These are phyloP conservation scores for Cochlearia excelsa DNA, from an alignment of 345 rosid species.

Conservation along the genomic window DNA sequence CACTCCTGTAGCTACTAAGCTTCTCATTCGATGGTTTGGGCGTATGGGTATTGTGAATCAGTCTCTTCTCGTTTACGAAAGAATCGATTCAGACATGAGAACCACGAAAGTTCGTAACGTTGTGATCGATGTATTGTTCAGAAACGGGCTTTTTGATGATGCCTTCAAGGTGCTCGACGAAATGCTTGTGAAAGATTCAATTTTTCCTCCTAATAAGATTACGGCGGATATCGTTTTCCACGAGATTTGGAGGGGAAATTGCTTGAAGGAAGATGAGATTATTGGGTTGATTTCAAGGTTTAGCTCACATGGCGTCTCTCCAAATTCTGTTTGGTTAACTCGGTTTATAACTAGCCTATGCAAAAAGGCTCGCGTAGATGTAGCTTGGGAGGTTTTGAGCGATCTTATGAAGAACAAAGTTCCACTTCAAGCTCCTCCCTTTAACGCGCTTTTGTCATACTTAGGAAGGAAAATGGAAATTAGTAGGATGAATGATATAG, in stretches of 20 bases:
- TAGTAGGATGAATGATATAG: constrained; percentile 51
- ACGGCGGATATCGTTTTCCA: constrained; percentile 51
- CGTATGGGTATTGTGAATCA: constrained; percentile 47
- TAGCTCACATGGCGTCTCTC: constrained; percentile 48
- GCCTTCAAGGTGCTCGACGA: constrained; percentile 82
- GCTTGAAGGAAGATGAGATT: constrained; percentile 41
- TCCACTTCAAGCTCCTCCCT: constrained; percentile 45
- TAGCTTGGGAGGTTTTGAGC: constrained; percentile 50
- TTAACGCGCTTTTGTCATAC: constrained; percentile 58
- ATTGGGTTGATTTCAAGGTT: constrained; percentile 46
- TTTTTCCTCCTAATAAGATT: constrained; percentile 42
- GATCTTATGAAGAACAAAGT: constrained; percentile 48
- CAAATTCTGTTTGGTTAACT: constrained; percentile 41
- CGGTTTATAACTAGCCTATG: constrained; percentile 50
- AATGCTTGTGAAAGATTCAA: constrained; percentile 54
- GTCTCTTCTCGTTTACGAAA: constrained; percentile 42
- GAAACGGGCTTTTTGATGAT: constrained; percentile 40
- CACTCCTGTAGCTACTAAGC: constrained; percentile 40
- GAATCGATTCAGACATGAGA: constrained; percentile 37
- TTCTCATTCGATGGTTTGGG: constrained; percentile 52
- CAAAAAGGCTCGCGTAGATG: constrained; percentile 33
- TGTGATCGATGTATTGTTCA: constrained; percentile 35
- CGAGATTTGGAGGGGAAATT: constrained; percentile 36
- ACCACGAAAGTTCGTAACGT: constrained; percentile 49
- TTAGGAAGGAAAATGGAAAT: constrained; percentile 48